A percentile compares a stretch with the other conserved stretches of the same genome.
Evolutionary conservation across 805 yeast genomes (phyloP).

Genomic region (Barnettozyma pratensis): DNA sequence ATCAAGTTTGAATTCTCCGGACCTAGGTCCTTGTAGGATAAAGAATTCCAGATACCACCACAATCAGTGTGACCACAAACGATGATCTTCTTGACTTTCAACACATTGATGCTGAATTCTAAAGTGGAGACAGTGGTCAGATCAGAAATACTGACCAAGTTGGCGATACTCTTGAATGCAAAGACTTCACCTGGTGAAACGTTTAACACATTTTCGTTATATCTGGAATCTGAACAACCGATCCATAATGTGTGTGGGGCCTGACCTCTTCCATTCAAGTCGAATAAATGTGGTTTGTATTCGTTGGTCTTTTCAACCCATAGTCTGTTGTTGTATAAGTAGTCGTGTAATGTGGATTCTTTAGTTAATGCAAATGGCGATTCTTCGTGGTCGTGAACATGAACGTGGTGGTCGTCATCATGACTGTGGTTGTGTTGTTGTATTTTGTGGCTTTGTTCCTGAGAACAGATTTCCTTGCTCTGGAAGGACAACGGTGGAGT

Average conservation of each 20-base stretch:
- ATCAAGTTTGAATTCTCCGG: conserved; percentile 39
- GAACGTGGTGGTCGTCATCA: conserved; percentile 6
- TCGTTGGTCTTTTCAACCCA: conserved; percentile 36
- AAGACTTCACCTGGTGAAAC: conserved; percentile 91
- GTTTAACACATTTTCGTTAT: conserved; percentile 69
- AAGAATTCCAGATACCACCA: conserved; percentile 85
- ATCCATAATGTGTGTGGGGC: conserved; percentile 92
- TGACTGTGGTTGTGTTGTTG: conserved; percentile 6
- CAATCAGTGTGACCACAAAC: conserved; percentile 95
- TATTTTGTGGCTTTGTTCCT: too few relatives aligned
- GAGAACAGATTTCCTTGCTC: background rate
- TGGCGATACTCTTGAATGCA: conserved; percentile 85
- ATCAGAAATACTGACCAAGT: conserved; percentile 64
- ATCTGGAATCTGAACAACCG: conserved; percentile 91
- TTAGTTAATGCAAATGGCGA: conserved; percentile 33
- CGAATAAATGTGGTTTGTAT: conserved; percentile 21
- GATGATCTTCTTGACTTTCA: conserved; percentile 74
- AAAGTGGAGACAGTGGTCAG: conserved; percentile 70
- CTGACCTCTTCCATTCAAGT: conserved; percentile 70
- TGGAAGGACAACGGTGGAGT: conserved; percentile 1
- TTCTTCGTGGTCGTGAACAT: conserved; percentile 6
- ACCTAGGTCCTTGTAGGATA: conserved; percentile 59
- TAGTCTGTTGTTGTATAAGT: conserved; percentile 40
- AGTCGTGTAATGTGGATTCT: conserved; percentile 45
- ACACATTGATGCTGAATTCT: conserved; percentile 82